phyloP scores from a whole-genome alignment of 2,329 filamentous ascomycete genomes.

The Hymenoscyphus scutula region DNA sequence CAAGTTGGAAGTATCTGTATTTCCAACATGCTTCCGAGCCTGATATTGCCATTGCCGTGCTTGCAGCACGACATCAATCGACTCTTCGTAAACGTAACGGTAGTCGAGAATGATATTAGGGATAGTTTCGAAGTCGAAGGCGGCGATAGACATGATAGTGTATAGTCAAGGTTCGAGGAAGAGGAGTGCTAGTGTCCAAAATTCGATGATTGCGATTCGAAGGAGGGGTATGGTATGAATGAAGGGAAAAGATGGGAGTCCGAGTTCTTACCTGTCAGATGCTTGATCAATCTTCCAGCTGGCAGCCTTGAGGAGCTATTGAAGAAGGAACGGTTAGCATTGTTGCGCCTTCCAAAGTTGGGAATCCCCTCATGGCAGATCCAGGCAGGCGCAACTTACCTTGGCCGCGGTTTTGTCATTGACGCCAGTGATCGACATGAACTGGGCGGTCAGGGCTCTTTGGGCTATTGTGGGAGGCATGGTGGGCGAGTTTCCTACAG shows the following conservation, averaged over 20 bases:
- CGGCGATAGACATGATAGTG: constrained; percentile 4
- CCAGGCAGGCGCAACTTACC: constrained; percentile 28
- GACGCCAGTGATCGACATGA: constrained; percentile 35
- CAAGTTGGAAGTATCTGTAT: background rate
- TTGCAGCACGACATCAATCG: background rate
- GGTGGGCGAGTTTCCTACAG: constrained; percentile 16
- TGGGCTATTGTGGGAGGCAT: constrained; percentile 34
- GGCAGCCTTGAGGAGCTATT: constrained; percentile 38
- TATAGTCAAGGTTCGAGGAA: background rate
- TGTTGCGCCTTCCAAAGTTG: constrained; percentile 12
- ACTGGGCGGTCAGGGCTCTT: constrained; percentile 28
- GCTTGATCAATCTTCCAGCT: constrained; percentile 40
- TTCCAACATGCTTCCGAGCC: background rate
- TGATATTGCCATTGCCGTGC: background rate
- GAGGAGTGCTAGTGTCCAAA: background rate
- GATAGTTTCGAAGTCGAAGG: background rate
- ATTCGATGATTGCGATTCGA: background rate
- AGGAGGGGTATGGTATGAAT: background rate
- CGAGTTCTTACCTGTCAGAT: constrained; percentile 39
- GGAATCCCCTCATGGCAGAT: background rate
- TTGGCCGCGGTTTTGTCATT: constrained; percentile 32
- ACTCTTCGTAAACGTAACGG: background rate
- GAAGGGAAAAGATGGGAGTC: constrained; percentile 13
- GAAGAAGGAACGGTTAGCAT: constrained; percentile 24
- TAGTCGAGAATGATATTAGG: constrained; percentile 12